phyloP scores from a whole-genome alignment of 306 rosid genomes.

The Boehmeria nivea region DNA sequence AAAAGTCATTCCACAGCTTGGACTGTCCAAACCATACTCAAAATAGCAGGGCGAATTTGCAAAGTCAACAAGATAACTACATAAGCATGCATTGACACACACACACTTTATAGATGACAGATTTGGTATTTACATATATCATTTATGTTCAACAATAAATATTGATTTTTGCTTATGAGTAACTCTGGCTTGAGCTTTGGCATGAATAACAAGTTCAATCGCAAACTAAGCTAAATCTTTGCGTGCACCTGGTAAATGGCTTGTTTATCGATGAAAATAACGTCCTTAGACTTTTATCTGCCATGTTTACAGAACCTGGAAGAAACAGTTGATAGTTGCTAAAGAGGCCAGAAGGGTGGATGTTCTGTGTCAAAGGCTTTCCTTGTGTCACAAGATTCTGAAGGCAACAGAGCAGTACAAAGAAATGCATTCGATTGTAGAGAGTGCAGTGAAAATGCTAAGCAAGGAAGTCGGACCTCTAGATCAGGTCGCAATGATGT shows the following conservation, averaged over 20 bases:
- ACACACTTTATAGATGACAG: too few relatives aligned
- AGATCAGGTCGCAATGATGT: constrained; percentile 64
- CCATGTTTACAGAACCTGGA: constrained; percentile 55
- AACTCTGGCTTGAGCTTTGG: too few relatives aligned
- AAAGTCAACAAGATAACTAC: too few relatives aligned
- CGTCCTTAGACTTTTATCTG: neutral
- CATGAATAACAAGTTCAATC: neutral
- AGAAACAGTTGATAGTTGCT: constrained; percentile 67
- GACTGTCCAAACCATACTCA: too few relatives aligned
- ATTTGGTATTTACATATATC: too few relatives aligned
- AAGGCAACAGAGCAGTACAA: constrained; percentile 47
- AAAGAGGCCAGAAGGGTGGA: constrained; percentile 93
- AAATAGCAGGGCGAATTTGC: too few relatives aligned
- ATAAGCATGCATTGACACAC: too few relatives aligned
- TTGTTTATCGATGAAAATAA: neutral
- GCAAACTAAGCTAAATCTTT: neutral
- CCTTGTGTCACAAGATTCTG: constrained; percentile 65
- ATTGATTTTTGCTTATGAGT: too few relatives aligned
- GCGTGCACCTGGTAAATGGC: too few relatives aligned
- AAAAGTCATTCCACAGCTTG: too few relatives aligned
- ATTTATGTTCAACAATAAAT: too few relatives aligned
- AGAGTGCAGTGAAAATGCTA: constrained; percentile 51
- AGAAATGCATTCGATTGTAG: constrained; percentile 51
- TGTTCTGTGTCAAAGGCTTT: constrained; percentile 57
- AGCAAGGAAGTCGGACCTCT: constrained; percentile 68